Conservation (phyloP, 23 red algal genomes). For the Chondrus crispus region DNA sequence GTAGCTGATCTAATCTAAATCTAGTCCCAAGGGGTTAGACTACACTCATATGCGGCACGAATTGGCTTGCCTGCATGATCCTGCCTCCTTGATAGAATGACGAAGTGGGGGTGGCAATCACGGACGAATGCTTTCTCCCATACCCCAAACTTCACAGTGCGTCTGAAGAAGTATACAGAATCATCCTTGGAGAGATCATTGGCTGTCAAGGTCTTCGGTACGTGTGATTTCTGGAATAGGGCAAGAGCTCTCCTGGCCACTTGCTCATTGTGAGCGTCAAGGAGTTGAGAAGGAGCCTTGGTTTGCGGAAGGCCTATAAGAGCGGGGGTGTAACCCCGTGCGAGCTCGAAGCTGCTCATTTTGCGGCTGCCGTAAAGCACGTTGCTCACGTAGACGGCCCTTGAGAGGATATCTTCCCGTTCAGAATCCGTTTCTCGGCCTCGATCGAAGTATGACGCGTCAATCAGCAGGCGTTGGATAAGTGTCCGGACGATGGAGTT, state of each 20-base stretch:
- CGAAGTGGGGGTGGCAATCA: not conserved
- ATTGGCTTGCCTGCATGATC: not conserved
- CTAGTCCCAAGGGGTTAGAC: too few species aligned
- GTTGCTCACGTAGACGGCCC: not conserved
- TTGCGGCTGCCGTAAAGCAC: not conserved
- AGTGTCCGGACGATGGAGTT: not conserved
- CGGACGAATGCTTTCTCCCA: not conserved
- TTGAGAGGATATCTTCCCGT: not conserved
- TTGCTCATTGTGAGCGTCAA: not conserved
- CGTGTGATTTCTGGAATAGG: not conserved
- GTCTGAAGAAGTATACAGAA: not conserved
- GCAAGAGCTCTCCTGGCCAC: not conserved
- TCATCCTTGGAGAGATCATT: not conserved
- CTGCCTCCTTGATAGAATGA: not conserved
- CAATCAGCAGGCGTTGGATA: not conserved
- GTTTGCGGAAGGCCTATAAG: constrained; percentile 5
- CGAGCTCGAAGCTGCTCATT: not conserved
- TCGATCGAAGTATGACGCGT: not conserved
- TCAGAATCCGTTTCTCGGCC: not conserved
- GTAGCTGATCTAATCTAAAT: too few species aligned
- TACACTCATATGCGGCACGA: too few species aligned
- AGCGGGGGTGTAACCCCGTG: not conserved
- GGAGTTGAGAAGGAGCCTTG: not conserved
- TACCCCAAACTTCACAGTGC: not conserved
- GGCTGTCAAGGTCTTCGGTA: not conserved